Conservation (phyloP, 2,329 filamentous ascomycete species). For the Sclerotinia borealis region DNA sequence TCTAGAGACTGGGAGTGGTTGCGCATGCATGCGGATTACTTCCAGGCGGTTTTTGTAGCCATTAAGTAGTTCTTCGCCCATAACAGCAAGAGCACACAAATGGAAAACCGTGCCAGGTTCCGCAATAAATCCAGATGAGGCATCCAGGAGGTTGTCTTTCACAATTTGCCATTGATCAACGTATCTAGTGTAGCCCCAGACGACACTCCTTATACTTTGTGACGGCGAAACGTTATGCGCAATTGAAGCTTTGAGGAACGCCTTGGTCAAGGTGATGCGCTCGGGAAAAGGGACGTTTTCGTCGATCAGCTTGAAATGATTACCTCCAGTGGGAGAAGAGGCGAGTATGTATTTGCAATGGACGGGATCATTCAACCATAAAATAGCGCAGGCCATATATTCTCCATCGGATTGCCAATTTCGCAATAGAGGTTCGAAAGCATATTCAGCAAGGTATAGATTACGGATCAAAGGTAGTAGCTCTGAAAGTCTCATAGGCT, state of each 20-base stretch:
- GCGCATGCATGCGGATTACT: not conserved
- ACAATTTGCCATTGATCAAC: conserved; percentile 18
- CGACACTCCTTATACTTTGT: conserved; percentile 2
- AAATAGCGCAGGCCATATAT: conserved; percentile 13
- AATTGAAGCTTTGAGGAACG: conserved; percentile 16
- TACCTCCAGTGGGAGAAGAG: conserved; percentile 9
- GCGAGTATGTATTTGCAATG: conserved; percentile 12
- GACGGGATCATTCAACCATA: conserved; percentile 13
- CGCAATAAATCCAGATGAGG: conserved; percentile 10
- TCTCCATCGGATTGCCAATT: conserved; percentile 20
- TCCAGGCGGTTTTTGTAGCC: conserved; percentile 9
- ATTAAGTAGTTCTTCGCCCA: conserved; percentile 19
- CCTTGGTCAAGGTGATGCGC: conserved; percentile 18
- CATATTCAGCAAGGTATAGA: not conserved
- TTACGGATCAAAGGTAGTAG: not conserved
- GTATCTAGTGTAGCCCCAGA: conserved; percentile 10
- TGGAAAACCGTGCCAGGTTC: conserved; percentile 18
- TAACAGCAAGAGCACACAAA: conserved; percentile 17
- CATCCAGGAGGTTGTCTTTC: conserved; percentile 13
- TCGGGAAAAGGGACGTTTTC: conserved; percentile 18
- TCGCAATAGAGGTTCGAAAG: conserved; percentile 16
- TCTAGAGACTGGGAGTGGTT: not conserved
- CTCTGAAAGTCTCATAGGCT: conserved; percentile 6
- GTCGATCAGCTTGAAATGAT: conserved; percentile 21
- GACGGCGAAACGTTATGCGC: not conserved